Evolutionary conservation across 2,329 filamentous ascomycete species (phyloP).

Genomic region (Botrytis deweyae): DNA sequence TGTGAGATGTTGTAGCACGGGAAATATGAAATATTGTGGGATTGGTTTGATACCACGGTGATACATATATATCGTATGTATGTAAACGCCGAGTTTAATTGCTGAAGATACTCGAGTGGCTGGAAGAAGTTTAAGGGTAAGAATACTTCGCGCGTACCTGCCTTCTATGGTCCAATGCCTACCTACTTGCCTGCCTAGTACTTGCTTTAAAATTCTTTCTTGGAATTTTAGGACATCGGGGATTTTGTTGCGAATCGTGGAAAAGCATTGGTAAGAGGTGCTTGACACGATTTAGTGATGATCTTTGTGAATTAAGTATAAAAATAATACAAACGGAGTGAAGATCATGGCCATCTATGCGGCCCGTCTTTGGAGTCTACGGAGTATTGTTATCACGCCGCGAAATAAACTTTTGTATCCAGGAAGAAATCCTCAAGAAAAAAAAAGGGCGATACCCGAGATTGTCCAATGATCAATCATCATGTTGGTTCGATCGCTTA

Average conservation of each 20-base stretch:
- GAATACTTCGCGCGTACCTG: constrained; percentile 16
- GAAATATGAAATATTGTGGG: neutral
- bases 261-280: constrained; percentile 18
- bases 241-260: constrained; percentile 18
- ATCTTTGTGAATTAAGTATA: neutral
- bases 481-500: neutral
- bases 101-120: constrained; percentile 6
- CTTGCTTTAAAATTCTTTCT: neutral
- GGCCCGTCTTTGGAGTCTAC: neutral
- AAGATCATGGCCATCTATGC: constrained; percentile 2
- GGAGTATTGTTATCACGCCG: neutral
- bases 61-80: constrained; percentile 6
- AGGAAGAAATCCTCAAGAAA: neutral
- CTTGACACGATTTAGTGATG: neutral
- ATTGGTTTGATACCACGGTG: neutral
- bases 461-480: neutral
- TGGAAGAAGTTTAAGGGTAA: neutral
- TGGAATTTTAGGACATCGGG: constrained; percentile 5
- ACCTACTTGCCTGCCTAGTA: neutral
- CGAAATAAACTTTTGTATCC: neutral
- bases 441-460: neutral
- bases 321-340: neutral
- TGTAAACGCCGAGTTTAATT: constrained; percentile 19
- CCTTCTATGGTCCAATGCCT: neutral
- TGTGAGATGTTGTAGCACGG: neutral